Evolutionary conservation across 2,329 filamentous ascomycete genomes (phyloP), one percentile per base, ranked within the genome.

Genomic region (Epichloe gansuensis): DNA sequence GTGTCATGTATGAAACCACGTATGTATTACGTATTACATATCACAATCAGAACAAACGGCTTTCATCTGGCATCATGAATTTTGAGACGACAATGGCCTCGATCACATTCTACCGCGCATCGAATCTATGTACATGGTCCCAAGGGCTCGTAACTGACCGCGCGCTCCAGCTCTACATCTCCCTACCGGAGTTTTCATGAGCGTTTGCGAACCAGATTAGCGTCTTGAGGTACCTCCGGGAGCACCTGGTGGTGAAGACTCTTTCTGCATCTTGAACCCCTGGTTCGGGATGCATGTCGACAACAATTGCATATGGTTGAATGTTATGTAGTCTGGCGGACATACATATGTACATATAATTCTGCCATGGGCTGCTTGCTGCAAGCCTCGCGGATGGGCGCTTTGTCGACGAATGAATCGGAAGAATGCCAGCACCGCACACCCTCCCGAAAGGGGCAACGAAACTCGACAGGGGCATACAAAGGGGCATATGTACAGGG

Each of bases 391-490:
- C 38, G 38, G 41, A 27, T 39, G 45, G 39, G 50, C 31, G 39
- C 31, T 38, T 39, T 48, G 47, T 15, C 39, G 43, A 44, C 27
- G 48, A 51, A 48, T 50, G 52, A 51, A 53, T 51, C 52, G 52
- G 52, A 51, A 48, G 27, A 36, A 47, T n/a, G 48, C 52, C 52
- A 50, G 43, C 38, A 42, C n/a, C 40, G 21, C 39, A 48, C 41
- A 31, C 48, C 44, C 51, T 42, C 41, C 46, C 41, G 47, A 46
- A 49, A 43, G 39, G 44, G 44, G 43, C 36, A 47, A 44, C 40
- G 21, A 21, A 36, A 31, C 11, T 31, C 23, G 23, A 17, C 31
- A 50, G 41, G 41, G 34, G 41, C 49, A 51, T 35, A 27, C 31
- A 50, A 34, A 31, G 34, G 41, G 17, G 17, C 17, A 21, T 2